Evolutionary conservation across 1,284 basidiomycete species (phyloP).

Genomic region (Moniliophthora roreri): DNA sequence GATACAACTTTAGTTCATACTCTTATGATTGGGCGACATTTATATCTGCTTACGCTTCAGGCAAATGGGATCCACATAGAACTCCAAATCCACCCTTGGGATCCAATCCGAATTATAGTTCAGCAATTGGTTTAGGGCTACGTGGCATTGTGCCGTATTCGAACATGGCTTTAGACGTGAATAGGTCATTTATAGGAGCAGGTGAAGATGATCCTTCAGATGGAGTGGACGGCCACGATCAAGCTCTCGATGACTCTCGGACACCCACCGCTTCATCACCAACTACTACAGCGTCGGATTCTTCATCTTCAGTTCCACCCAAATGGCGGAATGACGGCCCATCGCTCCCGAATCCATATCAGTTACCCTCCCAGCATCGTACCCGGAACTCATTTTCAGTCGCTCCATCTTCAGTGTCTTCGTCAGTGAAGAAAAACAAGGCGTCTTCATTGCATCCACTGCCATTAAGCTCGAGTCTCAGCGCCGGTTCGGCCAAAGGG

Average conservation of each 20-base stretch:
- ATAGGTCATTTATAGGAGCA: neutral
- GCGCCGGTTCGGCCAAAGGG: slow-evolving; percentile 1
- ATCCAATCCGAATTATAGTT: slow-evolving; percentile 9
- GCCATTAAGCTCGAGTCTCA: slow-evolving; percentile 8
- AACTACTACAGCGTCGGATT: neutral
- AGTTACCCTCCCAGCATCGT: slow-evolving; percentile 34
- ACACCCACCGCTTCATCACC: neutral
- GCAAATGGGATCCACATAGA: slow-evolving; percentile 79
- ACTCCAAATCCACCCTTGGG: slow-evolving; percentile 64
- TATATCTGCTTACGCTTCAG: slow-evolving; percentile 71
- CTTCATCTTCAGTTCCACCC: neutral
- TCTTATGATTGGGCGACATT: slow-evolving; percentile 75
- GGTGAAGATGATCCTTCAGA: neutral
- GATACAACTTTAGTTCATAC: slow-evolving; percentile 5
- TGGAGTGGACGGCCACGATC: neutral
- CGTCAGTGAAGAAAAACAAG: slow-evolving; percentile 16
- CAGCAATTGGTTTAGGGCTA: neutral
- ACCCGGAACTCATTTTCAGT: slow-evolving; percentile 59
- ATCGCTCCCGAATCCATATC: slow-evolving; percentile 1
- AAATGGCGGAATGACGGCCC: slow-evolving; percentile 14
- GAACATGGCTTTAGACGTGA: neutral
- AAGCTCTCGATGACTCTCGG: neutral
- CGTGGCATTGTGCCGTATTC: neutral
- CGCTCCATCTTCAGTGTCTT: slow-evolving; percentile 32
- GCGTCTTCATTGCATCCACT: slow-evolving; percentile 23